Conservation (phyloP, 2,329 filamentous ascomycete species). For the Lecanicillium sp. region DNA sequence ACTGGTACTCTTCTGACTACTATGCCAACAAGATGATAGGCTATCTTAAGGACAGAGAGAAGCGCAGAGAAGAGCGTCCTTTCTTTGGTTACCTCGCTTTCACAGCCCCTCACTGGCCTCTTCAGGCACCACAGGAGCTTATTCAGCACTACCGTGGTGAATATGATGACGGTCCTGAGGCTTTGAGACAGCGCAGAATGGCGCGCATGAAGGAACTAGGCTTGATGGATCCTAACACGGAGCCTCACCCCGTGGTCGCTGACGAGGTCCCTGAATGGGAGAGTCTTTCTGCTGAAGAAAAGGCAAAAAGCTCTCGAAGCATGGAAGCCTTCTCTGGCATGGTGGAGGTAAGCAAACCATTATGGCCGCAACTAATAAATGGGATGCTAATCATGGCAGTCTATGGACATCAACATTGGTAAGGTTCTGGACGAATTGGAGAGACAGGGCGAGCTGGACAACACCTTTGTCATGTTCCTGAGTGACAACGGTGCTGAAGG, state of each 20-base stretch:
- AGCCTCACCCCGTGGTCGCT: no score
- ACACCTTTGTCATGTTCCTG: slow-evolving; percentile 50
- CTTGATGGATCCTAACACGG: no score
- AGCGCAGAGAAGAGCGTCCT: slow-evolving; percentile 27
- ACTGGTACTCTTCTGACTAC: slow-evolving; percentile 46
- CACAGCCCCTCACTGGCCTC: slow-evolving; percentile 46
- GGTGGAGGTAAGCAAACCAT: no score
- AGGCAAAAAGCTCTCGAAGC: no score
- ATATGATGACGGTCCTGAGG: no score
- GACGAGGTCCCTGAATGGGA: no score
- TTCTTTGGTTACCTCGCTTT: slow-evolving; percentile 56
- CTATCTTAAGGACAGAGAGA: slow-evolving; percentile 37
- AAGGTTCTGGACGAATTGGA: slow-evolving; percentile 43
- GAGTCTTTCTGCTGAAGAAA: no score
- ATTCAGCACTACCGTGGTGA: slow-evolving; percentile 42
- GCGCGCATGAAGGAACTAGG: no score
- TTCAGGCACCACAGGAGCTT: slow-evolving; percentile 42
- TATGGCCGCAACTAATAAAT: no score
- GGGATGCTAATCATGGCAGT: no score
- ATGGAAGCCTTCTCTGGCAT: slow-evolving; percentile 13
- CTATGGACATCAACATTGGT: slow-evolving; percentile 45
- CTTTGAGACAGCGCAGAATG: no score
- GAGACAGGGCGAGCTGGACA: slow-evolving; percentile 42
- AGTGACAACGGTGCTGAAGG: slow-evolving; percentile 51
- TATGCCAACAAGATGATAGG: slow-evolving; percentile 47